Evolutionary conservation across 1,139 yeast species (phyloP), one percentile per base, ranked within the genome.

Genomic region (Wickerhamiella infanticola): DNA sequence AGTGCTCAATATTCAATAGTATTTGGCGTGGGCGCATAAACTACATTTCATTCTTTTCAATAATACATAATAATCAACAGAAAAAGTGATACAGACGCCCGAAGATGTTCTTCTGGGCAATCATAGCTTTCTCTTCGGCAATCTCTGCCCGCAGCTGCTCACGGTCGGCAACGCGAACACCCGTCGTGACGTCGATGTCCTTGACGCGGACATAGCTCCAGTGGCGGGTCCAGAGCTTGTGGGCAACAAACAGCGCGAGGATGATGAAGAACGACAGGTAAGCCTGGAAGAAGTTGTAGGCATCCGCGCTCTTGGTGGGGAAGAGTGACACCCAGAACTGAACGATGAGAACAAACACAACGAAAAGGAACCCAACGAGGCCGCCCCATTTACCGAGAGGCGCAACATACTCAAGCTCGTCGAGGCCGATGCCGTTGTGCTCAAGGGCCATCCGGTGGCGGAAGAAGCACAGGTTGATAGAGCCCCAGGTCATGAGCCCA

Each of bases 291-390:
- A 77, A 77, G 44, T 56, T 57, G 29, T 60, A 51, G 40, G 65
- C 73, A 78, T 65, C 55, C 29, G 43, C 37, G 23, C 40, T 39
- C 7, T 42, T 37, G 48, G 78, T 59, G 50, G 94, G 94, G 64
- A 67, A 78, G 42, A 82, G 63, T 1, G 93, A 85, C 45, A 79
- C 71, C 88, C 90, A 81, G 67, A 82, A 80, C 68, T 85, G 94
- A 39, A 69, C 43, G 43, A 57, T 57, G 29, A 62, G 49, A 46
- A 81, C 79, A 53, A 81, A 68, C 39, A 73, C 57, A 60, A 79
- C 79, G 56, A 82, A 63, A 26, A 66, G 46, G 29, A 76, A 63
- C 45, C 94, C 95, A 56, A 74, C 72, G 55, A 64, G 63, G 2
- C 95, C 83, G 46, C 95, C 95, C 57, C 62, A 61, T 25, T 74